Percentiles rank a stretch among this genome's conserved stretches.
Evolutionary conservation across 257 asterid genomes (phyloP).

Genomic region (Marsdenia floribunda): DNA sequence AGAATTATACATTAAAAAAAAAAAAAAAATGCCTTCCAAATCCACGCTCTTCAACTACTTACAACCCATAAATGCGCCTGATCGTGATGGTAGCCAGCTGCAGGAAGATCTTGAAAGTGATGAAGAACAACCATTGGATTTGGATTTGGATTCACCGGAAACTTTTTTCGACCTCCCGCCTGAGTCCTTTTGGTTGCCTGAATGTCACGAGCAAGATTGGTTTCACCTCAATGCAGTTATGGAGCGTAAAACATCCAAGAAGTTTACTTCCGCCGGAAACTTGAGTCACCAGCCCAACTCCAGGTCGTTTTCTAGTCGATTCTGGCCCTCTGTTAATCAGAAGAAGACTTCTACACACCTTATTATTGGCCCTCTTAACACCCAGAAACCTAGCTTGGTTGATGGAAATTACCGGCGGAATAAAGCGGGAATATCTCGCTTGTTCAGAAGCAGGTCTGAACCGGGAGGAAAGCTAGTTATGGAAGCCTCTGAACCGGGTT

Average conservation of each 20-base stretch:
- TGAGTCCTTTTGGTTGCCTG: slow-evolving; percentile 48
- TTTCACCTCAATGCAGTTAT: slow-evolving; percentile 43
- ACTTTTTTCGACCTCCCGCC: slow-evolving; percentile 50
- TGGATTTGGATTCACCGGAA: slow-evolving; percentile 18
- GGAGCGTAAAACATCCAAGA: slow-evolving; percentile 52
- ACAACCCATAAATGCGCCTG: not conserved
- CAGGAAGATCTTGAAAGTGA: not conserved
- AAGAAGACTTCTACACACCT: slow-evolving; percentile 21
- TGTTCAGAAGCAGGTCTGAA: slow-evolving; percentile 43
- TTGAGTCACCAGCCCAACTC: slow-evolving; percentile 19
- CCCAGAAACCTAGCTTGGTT: slow-evolving; percentile 23
- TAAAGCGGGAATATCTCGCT: slow-evolving; percentile 18
- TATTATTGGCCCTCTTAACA: slow-evolving; percentile 31
- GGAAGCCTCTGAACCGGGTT: slow-evolving; percentile 51
- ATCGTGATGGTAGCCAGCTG: not conserved
- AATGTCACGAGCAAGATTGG: slow-evolving; percentile 52
- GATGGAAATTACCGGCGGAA: slow-evolving; percentile 22
- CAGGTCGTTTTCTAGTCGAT: slow-evolving; percentile 28
- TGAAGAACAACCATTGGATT: slow-evolving; percentile 9
- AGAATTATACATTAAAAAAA: not conserved
- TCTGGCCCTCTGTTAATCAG: slow-evolving; percentile 13
- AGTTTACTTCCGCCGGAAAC: slow-evolving; percentile 25
- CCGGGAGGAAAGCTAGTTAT: slow-evolving; percentile 30
- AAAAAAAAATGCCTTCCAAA: slow-evolving; percentile 9
- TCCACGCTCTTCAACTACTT: slow-evolving; percentile 6